These are phyloP conservation scores for Colletotrichum lindemuthianum DNA, from an alignment of 2,329 filamentous ascomycete genomes.

Conservation along the genomic window DNA sequence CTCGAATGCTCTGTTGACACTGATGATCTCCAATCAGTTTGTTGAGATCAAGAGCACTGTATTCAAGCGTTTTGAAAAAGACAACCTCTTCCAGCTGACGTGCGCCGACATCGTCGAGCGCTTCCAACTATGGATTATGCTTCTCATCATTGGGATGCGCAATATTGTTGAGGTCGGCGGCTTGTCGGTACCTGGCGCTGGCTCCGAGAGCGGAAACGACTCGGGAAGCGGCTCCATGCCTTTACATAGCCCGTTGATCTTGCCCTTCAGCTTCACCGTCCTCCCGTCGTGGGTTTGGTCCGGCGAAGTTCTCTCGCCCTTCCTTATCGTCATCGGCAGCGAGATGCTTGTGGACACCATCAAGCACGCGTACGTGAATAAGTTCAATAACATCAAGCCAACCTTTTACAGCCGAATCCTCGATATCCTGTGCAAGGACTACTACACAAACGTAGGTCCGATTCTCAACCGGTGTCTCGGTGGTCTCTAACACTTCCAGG, in stretches of 20 bases:
- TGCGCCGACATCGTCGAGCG: slow-evolving; percentile 97
- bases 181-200: slow-evolving; percentile 70
- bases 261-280: slow-evolving; percentile 91
- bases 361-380: slow-evolving; percentile 97
- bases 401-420: slow-evolving; percentile 89
- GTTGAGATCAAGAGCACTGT: slow-evolving; percentile 99
- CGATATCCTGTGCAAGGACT: slow-evolving; percentile 95
- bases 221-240: slow-evolving; percentile 66
- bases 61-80: slow-evolving; percentile 98
- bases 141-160: slow-evolving; percentile 93
- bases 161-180: slow-evolving; percentile 97
- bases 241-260: slow-evolving; percentile 75
- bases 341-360: slow-evolving; percentile 98
- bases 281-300: slow-evolving; percentile 81
- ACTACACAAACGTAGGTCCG: slow-evolving; percentile 84
- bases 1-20: slow-evolving; percentile 91
- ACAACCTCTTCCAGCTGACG: slow-evolving; percentile 95
- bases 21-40: slow-evolving; percentile 96
- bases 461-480: background rate
- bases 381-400: slow-evolving; percentile 97
- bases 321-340: slow-evolving; percentile 91
- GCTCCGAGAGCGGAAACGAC: slow-evolving; percentile 58
- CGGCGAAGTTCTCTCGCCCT: slow-evolving; percentile 90
- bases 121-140: slow-evolving; percentile 97
- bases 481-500: slow-evolving; percentile 56